A percentile compares a stretch with the other conserved stretches of the same genome.
phyloP scores from a whole-genome alignment of 352 stramenopile genomes.

The Globisporangium irregulare region DNA sequence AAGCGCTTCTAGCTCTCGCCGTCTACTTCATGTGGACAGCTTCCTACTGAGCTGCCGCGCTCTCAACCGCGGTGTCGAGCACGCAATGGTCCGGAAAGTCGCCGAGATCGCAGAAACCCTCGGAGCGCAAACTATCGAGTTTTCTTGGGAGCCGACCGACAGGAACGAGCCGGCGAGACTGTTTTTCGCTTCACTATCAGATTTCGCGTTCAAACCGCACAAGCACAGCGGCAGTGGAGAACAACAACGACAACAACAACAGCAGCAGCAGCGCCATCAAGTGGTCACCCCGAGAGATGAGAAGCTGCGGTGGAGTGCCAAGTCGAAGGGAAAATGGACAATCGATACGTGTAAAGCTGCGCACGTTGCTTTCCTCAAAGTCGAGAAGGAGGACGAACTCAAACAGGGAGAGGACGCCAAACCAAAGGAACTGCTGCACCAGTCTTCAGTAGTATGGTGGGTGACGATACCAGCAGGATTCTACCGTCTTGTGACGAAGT shows the following conservation, averaged over 20 bases:
- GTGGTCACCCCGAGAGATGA: not conserved
- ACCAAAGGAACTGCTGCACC: not conserved
- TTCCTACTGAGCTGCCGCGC: conserved; percentile 72
- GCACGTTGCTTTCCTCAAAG: conserved; percentile 11
- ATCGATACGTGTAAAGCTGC: conserved; percentile 2
- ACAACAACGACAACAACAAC: not conserved
- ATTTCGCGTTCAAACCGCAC: conserved; percentile 3
- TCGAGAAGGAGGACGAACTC: not conserved
- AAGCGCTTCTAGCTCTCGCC: not conserved
- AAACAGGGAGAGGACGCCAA: not conserved
- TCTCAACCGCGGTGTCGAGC: conserved; percentile 67
- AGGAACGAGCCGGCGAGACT: conserved; percentile 54
- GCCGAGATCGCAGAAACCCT: conserved; percentile 27
- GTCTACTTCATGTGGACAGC: conserved; percentile 38
- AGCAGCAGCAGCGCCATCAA: not conserved
- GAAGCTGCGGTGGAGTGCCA: conserved; percentile 9
- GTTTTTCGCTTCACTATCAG: conserved; percentile 45
- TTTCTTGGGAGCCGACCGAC: conserved; percentile 63
- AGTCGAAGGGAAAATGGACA: conserved; percentile 7
- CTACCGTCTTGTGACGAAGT: not conserved
- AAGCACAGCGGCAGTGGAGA: not conserved
- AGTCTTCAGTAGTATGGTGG: not conserved
- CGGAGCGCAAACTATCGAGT: conserved; percentile 21
- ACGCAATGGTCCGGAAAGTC: conserved; percentile 57
- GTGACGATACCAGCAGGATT: not conserved